phyloP scores from a whole-genome alignment of 2,329 filamentous ascomycete genomes.

The Exophiala sp. region DNA sequence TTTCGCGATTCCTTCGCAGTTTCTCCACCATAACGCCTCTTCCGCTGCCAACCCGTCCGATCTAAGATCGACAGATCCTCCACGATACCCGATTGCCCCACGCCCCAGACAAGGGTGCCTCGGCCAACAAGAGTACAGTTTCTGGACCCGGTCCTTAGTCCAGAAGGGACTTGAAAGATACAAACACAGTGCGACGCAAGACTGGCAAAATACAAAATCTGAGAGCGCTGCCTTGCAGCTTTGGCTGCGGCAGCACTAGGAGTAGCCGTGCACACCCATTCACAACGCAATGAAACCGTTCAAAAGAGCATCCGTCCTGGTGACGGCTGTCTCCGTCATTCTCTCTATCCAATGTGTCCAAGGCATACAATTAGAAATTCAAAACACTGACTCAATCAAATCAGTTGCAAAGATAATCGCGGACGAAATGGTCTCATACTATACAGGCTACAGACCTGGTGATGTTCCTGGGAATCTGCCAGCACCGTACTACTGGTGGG shows the following conservation, averaged over 20 bases:
- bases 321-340: constrained; percentile 11
- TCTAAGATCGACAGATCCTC: neutral
- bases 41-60: neutral
- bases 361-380: constrained; percentile 25
- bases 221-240: constrained; percentile 2
- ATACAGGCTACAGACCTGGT: constrained; percentile 44
- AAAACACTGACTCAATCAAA: constrained; percentile 42
- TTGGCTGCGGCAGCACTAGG: neutral
- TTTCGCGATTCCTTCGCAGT: no score
- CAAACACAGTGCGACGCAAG: neutral
- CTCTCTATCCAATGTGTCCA: constrained; percentile 17
- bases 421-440: constrained; percentile 48
- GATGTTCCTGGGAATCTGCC: constrained; percentile 48
- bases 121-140: neutral
- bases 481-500: constrained; percentile 59
- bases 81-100: no score
- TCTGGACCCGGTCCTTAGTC: neutral
- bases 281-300: constrained; percentile 16
- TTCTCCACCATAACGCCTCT: neutral
- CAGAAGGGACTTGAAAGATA: neutral
- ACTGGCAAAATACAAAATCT: neutral
- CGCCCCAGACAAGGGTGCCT: neutral
- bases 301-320: constrained; percentile 16
- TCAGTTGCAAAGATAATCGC: constrained; percentile 41
- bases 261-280: neutral